phyloP scores from a whole-genome alignment of 768 basidiomycete species.

The Macrocybe gigantea region DNA sequence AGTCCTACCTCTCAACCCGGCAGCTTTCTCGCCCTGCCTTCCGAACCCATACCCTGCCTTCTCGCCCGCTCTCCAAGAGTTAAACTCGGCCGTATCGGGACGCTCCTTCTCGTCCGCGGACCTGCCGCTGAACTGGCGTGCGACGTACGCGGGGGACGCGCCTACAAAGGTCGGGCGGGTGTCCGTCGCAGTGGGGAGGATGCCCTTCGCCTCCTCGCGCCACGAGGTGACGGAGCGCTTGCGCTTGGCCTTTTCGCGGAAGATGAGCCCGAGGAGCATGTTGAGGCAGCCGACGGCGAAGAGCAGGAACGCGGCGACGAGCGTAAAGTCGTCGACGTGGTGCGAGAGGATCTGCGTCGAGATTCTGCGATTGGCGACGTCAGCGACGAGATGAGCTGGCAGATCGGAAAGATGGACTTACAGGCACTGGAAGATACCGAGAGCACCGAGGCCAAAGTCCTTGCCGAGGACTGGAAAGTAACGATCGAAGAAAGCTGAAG shows the following conservation, averaged over 20 bases:
- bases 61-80: slow-evolving; percentile 26
- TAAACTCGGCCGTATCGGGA: slow-evolving; percentile 19
- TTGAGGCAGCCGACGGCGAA: slow-evolving; percentile 82
- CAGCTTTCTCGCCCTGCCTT: slow-evolving; percentile 73
- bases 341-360: slow-evolving; percentile 70
- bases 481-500: slow-evolving; percentile 71
- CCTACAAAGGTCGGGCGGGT: slow-evolving; percentile 28
- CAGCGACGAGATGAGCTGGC: not conserved
- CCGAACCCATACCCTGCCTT: slow-evolving; percentile 70
- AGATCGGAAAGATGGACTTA: slow-evolving; percentile 26
- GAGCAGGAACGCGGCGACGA: slow-evolving; percentile 82
- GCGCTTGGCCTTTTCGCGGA: slow-evolving; percentile 60
- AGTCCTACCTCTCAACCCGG: slow-evolving; percentile 53
- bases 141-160: slow-evolving; percentile 26
- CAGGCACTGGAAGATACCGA: slow-evolving; percentile 86
- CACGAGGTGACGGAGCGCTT: slow-evolving; percentile 65
- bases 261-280: slow-evolving; percentile 76
- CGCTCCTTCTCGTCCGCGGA: slow-evolving; percentile 6
- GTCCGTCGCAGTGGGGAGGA: slow-evolving; percentile 45
- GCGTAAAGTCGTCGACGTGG: slow-evolving; percentile 76
- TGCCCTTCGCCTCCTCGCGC: slow-evolving; percentile 51
- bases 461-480: slow-evolving; percentile 89
- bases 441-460: slow-evolving; percentile 79
- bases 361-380: slow-evolving; percentile 30
- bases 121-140: slow-evolving; percentile 22